Base-by-base conservation (phyloP, 2,329 filamentous ascomycete species). In the Xylariales sp. region DNA sequence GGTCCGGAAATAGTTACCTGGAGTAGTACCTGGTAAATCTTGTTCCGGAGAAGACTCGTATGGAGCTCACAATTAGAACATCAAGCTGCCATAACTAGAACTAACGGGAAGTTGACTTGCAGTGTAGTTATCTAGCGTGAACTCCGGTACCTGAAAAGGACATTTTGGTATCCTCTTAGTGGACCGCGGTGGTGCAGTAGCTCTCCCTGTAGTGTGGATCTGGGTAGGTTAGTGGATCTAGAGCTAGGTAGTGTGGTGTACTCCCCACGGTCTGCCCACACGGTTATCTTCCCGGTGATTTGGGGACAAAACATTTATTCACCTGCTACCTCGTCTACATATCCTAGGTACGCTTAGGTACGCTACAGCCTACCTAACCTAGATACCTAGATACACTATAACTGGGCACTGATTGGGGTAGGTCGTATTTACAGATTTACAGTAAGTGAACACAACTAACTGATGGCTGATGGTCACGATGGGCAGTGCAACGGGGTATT, bases 1-100 rank as follows among this genome's bases (percentile, higher is more conserved):
- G 50, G 28, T n/a, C 55, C 36, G 56, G 61, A 54, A 61, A 68
- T 45, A 64, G 55, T 23, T 36, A 52, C 28, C 14, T 52, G n/a
- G 5, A 12, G 14, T 54, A 54, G 16, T 54, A 8, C 23, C 23
- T 23, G 23, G 23, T 23, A 34, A 36, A 18, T 23, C n/a, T 45
- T 39, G 36, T 46, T 59, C 41, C 59, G 48, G 61, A 60, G 43
- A 46, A 39, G 8, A 8, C 23, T 41, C 10, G 18, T 28, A 41
- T 41, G 53, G 53, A 49, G 60, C 14, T 16, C 45, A 30, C 9
- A 12, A 57, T 12, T 39, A 56, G 30, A 54, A 41, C 61, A 59
- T 23, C 41, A 18, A 58, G 23, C 48, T 54, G 14, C 39, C 39
- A 12, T 12, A 41, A 14, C 39, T 14, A 41, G 14, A 41, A 14